Base-by-base conservation (phyloP, 2,329 filamentous ascomycete species). In the Alternaria brassicae region DNA sequence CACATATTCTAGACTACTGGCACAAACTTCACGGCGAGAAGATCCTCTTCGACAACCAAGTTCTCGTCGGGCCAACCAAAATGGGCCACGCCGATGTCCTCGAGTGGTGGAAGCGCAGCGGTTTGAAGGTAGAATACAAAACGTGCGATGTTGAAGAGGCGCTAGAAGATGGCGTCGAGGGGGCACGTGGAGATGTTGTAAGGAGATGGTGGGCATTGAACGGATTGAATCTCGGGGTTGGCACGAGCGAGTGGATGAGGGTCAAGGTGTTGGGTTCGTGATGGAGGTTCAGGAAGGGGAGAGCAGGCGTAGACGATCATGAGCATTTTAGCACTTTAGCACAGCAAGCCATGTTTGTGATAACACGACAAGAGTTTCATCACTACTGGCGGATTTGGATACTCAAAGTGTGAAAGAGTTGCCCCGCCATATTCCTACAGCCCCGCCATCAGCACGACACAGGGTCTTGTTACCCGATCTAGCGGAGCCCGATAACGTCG, bases 131-230 rank as follows among this genome's bases (percentile, higher is more conserved):
- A 25, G 92, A 96, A 77, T 97, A 97, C 78, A 93, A 94, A 77
- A 96, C 92, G 1, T 97, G 93, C 77, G 93, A 96, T 77, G 95
- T 98, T 61, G 93, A 97, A 76, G 94, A 97, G 79, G 93, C 93
- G 0, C 83, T 97, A 37, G 93, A 97, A 75, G 93, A 97, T 74
- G 91, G 92, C 21, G 86, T 94, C 4, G 86, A 87, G 36, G 86
- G 83, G 2, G 78, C 82, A 4, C 88, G 90, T 54, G 90, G 92
- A 62, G 87, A 88, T 65, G 85, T 85, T 36, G 91, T 96, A 17
- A 83, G 91, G 56, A 83, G 85, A 63, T 98, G 94, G 94, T 98
- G 94, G 94, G 90, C 91, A 23, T 81, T 84, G 65, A 94, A 95
- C 68, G 92, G 92, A 0, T 80, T 96, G 62, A 94, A 95, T 72